Percentiles rank a stretch among this genome's conserved stretches.
phyloP scores from a whole-genome alignment of 805 yeast species.

The Pichia paraexigua region DNA sequence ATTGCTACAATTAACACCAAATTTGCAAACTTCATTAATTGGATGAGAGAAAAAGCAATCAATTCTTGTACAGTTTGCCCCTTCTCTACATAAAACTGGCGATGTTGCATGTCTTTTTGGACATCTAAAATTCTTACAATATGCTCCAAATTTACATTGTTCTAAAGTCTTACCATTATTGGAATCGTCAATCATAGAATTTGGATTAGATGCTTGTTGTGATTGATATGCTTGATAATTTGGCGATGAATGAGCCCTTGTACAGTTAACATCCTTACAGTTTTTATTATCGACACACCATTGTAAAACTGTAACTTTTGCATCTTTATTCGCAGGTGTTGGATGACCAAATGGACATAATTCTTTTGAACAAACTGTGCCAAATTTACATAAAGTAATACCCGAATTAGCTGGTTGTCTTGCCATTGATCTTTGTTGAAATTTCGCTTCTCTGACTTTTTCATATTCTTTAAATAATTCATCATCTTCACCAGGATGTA shows the following conservation, averaged over 20 bases:
- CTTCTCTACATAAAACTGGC: conserved; percentile 71
- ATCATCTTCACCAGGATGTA: conserved; percentile 83
- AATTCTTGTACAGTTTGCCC: conserved; percentile 64
- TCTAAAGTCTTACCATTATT: conserved; percentile 42
- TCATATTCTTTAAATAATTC: conserved; percentile 62
- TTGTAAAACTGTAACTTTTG: conserved; percentile 55
- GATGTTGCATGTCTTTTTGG: conserved; percentile 79
- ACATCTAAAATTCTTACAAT: conserved; percentile 73
- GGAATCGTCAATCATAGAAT: background rate
- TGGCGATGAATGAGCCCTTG: conserved; percentile 79
- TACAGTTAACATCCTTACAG: conserved; percentile 57
- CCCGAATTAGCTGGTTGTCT: conserved; percentile 26
- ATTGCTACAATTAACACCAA: conserved; percentile 68
- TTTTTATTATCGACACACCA: conserved; percentile 72
- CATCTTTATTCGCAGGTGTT: conserved; percentile 72
- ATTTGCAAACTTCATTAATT: conserved; percentile 68
- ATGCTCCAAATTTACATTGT: conserved; percentile 71
- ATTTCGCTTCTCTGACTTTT: conserved; percentile 36
- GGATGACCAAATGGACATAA: conserved; percentile 89
- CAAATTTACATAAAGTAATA: conserved; percentile 66
- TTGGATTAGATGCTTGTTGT: background rate
- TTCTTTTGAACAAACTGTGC: conserved; percentile 65
- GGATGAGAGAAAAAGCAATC: conserved; percentile 86
- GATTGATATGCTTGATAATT: conserved; percentile 23
- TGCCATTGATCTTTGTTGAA: background rate